These are phyloP conservation scores for Penicillium lagena DNA, from an alignment of 495 filamentous ascomycete genomes.

Conservation along the genomic window DNA sequence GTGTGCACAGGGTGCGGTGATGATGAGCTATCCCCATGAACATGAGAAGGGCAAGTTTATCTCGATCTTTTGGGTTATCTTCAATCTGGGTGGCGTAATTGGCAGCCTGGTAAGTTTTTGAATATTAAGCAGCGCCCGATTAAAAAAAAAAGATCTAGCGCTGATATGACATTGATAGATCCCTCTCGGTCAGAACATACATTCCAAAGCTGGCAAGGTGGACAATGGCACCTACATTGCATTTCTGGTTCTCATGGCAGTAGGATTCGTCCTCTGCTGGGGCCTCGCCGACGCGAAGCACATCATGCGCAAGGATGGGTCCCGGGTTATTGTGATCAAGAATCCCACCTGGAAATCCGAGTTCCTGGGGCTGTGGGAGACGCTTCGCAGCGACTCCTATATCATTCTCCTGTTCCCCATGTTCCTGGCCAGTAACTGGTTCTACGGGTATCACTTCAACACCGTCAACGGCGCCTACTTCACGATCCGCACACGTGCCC, in stretches of 20 bases:
- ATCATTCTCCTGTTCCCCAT: conserved; percentile 83
- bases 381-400: conserved; percentile 64
- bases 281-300: conserved; percentile 69
- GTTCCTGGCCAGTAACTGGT: conserved; percentile 56
- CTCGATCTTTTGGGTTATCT: conserved; percentile 90
- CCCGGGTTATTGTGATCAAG: conserved; percentile 79
- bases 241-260: conserved; percentile 80
- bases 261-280: conserved; percentile 67
- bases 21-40: conserved; percentile 90
- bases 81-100: conserved; percentile 89
- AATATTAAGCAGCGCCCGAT: no score
- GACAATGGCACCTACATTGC: conserved; percentile 84
- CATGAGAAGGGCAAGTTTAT: conserved; percentile 81
- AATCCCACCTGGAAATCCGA: conserved; percentile 78
- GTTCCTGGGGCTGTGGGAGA: conserved; percentile 70
- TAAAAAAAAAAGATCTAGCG: neutral
- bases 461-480: conserved; percentile 60
- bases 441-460: conserved; percentile 47
- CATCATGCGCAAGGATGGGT: conserved; percentile 75
- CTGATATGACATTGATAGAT: conserved; percentile 37
- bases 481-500: conserved; percentile 71
- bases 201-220: conserved; percentile 54
- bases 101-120: conserved; percentile 65
- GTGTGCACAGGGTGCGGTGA: conserved; percentile 90
- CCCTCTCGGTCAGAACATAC: conserved; percentile 73